These are phyloP conservation scores for Reutealis trisperma DNA, from an alignment of 345 rosid genomes.

Conservation along the genomic window DNA sequence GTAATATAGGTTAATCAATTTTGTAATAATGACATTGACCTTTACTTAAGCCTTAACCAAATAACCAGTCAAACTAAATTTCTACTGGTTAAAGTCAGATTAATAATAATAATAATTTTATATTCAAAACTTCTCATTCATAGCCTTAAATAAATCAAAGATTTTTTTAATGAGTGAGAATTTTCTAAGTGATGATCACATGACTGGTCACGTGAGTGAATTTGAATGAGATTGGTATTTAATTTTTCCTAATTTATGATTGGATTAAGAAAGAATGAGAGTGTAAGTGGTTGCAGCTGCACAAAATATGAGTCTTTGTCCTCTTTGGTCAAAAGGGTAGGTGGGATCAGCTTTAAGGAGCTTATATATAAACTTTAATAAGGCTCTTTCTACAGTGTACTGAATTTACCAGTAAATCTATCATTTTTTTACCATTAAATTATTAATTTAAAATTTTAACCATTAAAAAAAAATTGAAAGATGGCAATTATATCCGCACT, in stretches of 20 bases:
- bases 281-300: background rate
- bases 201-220: background rate
- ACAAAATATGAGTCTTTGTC: background rate
- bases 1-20: background rate
- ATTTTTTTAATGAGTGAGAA: no score
- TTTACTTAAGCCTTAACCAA: no score
- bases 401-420: no score
- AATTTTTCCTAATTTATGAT: background rate
- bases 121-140: no score
- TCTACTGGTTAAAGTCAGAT: background rate
- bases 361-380: constrained; percentile 11
- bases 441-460: no score
- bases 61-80: background rate
- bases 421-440: no score
- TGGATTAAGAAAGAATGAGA: background rate
- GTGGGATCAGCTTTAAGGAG: constrained; percentile 18
- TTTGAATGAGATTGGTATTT: background rate
- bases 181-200: background rate
- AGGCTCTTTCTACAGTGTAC: background rate
- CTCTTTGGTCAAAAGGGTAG: constrained; percentile 28
- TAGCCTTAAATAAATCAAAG: no score
- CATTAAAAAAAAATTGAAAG: no score
- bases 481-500: no score
- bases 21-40: background rate
- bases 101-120: no score